Percentiles rank a stretch among this genome's conserved stretches.
phyloP scores from a whole-genome alignment of 495 filamentous ascomycete genomes.

The Pyronema domesticum region DNA sequence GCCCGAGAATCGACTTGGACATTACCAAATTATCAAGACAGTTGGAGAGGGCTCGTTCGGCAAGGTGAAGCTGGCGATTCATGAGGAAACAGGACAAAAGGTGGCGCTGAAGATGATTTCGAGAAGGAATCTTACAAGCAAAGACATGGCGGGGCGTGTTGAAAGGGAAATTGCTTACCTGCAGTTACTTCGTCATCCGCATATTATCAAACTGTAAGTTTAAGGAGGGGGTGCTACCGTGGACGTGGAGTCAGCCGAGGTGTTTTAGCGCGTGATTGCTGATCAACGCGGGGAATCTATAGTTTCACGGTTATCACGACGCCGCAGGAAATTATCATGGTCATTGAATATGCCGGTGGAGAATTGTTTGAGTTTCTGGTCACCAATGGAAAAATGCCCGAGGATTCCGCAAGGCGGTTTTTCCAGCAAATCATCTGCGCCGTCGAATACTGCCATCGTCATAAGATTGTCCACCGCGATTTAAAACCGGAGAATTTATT shows the following conservation, averaged over 20 bases:
- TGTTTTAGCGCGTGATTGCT: constrained; percentile 1
- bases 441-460: constrained; percentile 95
- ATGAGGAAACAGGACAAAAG: constrained; percentile 75
- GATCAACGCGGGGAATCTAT: constrained; percentile 4
- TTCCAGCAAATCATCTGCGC: constrained; percentile 99
- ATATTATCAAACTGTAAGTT: constrained; percentile 93
- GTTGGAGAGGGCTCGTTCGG: constrained; percentile 94
- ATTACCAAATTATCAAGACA: constrained; percentile 76
- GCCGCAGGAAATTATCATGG: constrained; percentile 89
- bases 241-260: background rate
- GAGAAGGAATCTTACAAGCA: constrained; percentile 78
- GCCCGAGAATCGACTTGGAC: constrained; percentile 62
- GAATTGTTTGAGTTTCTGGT: constrained; percentile 98
- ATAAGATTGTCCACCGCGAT: constrained; percentile 97
- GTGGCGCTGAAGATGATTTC: constrained; percentile 96
- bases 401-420: constrained; percentile 80
- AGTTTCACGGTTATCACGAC: constrained; percentile 96
- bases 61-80: constrained; percentile 91
- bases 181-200: constrained; percentile 83
- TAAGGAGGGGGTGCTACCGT: background rate
- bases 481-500: constrained; percentile 94
- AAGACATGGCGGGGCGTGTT: constrained; percentile 92
- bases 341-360: constrained; percentile 88
- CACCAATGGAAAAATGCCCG: constrained; percentile 68
- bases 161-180: constrained; percentile 97